Evolutionary conservation across 1,139 yeast species (phyloP).

Genomic region (Pichia norvegensis): DNA sequence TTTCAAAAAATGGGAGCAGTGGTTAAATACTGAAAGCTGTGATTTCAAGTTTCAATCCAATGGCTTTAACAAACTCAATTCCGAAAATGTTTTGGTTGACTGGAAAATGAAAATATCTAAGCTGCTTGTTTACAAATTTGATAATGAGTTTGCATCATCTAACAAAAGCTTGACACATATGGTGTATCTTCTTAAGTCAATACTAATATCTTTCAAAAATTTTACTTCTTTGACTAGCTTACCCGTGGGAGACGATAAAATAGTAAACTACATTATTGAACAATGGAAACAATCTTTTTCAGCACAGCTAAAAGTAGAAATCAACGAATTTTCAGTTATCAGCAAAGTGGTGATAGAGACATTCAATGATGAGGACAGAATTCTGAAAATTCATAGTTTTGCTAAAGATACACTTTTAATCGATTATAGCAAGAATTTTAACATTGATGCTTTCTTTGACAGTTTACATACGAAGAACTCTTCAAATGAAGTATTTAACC

Average conservation of each 20-base stretch:
- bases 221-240: slow-evolving; percentile 26
- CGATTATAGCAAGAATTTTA: slow-evolving; percentile 17
- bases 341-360: slow-evolving; percentile 14
- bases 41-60: background rate
- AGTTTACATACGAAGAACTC: slow-evolving; percentile 1
- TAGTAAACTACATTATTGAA: slow-evolving; percentile 15
- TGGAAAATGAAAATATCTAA: slow-evolving; percentile 19
- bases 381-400: slow-evolving; percentile 4
- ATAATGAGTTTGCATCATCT: background rate
- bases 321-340: slow-evolving; percentile 17
- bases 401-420: slow-evolving; percentile 17
- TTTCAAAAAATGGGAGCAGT: slow-evolving; percentile 22
- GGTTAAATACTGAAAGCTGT: slow-evolving; percentile 16
- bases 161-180: slow-evolving; percentile 13
- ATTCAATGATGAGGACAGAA: slow-evolving; percentile 9
- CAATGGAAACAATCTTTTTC: slow-evolving; percentile 19
- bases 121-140: slow-evolving; percentile 3
- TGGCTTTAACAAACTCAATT: background rate
- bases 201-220: slow-evolving; percentile 24
- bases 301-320: slow-evolving; percentile 10
- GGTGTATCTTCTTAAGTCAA: slow-evolving; percentile 15
- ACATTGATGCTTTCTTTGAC: slow-evolving; percentile 16
- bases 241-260: slow-evolving; percentile 2
- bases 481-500: slow-evolving; percentile 14
- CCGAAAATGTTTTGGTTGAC: slow-evolving; percentile 6